A percentile compares a stretch with the other conserved stretches of the same genome.
Evolutionary conservation across 31 red algal genomes (phyloP).

Genomic region (Odonthalia washingtoniensis): DNA sequence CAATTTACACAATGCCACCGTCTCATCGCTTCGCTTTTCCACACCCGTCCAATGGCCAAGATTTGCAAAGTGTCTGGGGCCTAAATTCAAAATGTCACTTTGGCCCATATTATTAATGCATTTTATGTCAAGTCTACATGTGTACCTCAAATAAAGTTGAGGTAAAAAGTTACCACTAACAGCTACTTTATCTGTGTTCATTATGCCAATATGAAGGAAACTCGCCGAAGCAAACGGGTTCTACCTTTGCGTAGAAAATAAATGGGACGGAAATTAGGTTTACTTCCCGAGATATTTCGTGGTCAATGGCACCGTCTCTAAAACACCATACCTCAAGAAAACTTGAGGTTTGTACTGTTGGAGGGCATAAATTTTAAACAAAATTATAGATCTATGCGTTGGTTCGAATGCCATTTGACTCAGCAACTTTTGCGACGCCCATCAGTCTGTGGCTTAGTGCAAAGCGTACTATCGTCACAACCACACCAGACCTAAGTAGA

Average conservation of each 20-base stretch:
- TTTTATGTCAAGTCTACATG: neutral
- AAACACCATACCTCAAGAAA: slow-evolving; percentile 1
- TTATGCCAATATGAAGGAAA: neutral
- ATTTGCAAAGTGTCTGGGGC: no score
- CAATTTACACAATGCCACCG: no score
- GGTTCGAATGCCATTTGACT: no score
- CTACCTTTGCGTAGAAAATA: neutral
- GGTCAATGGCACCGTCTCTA: neutral
- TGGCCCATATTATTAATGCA: no score
- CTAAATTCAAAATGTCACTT: no score
- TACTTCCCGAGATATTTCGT: no score
- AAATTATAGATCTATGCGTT: neutral
- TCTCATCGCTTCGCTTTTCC: no score
- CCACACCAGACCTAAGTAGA: no score
- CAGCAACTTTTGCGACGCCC: no score
- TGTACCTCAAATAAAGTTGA: slow-evolving; percentile 5
- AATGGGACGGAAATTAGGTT: neutral
- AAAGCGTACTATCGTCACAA: no score
- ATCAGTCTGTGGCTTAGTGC: no score
- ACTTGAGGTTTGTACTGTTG: neutral
- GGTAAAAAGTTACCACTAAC: neutral
- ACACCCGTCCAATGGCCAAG: no score
- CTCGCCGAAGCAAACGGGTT: neutral
- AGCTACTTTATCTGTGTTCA: neutral
- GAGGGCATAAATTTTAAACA: neutral